Base-by-base conservation (phyloP, 805 yeast genomes). In the Ogataea nonfermentans region DNA sequence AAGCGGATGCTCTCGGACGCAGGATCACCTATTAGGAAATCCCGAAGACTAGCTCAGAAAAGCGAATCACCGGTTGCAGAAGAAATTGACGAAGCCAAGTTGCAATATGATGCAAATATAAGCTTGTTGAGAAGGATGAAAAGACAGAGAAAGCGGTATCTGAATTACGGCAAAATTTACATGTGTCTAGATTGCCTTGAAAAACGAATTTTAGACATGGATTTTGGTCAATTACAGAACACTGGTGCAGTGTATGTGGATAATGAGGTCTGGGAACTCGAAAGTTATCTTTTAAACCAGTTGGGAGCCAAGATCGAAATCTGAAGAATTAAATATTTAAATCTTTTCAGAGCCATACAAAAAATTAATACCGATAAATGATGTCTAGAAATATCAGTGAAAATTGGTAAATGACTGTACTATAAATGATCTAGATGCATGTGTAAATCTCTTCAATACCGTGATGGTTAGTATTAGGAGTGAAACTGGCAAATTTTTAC, bases 21-120 rank as follows among this genome's bases (percentile, higher is more conserved):
- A 4, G 41, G 41, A 26, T 34, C 34, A 3, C 69, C 61, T 15
- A 53, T 56, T 9, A 47, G 37, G 51, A 59, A 41, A 56, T 62
- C 38, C 52, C 53, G 43, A 60, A 56, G 38, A 72, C 70, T 52
- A 57, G 75, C 28, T 3, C 28, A 31, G 15, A 41, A 37, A 19
- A 30, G 38, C 23, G 44, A 38, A 25, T 19, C 43, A 6, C 39
- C 49, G 4, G 19, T 26, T 4, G 16, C 15, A 2, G 39, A 34
- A n/a, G 12, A 13, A 5, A 25, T 28, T 4, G 41, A 31, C 9
- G 31, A 34, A 13, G 41, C 19, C 7, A 13, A 17, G 20, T 23
- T 12, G 17, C 27, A 15, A 27, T 23, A 22, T 27, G 48, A 37
- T 23, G n/a, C 32, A 29, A 40, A 29, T 23, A 13, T 39, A 24